These are phyloP conservation scores for Tolypocladium amazonense DNA, from an alignment of 2,329 filamentous ascomycete genomes.

Conservation along the genomic window DNA sequence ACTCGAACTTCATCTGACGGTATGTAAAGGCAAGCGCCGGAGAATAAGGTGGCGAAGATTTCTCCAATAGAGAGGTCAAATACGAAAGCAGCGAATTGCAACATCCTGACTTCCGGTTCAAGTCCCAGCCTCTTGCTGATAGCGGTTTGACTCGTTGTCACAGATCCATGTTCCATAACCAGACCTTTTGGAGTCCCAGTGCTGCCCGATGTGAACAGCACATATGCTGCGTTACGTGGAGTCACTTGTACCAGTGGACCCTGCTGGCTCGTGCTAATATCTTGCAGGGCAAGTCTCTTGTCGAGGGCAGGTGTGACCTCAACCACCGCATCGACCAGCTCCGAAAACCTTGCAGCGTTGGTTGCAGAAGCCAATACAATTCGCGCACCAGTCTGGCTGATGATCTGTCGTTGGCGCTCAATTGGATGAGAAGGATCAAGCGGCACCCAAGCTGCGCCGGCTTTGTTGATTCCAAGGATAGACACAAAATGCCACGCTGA, in stretches of 20 bases:
- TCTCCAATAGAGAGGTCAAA: neutral
- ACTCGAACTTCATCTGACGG: neutral
- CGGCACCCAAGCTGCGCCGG: constrained; percentile 6
- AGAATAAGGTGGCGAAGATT: neutral
- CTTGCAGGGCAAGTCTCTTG: neutral
- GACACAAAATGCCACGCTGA: constrained; percentile 6
- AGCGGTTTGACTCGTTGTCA: neutral
- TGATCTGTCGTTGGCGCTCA: neutral
- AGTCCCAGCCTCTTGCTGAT: neutral
- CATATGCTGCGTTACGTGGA: neutral
- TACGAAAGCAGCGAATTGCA: neutral
- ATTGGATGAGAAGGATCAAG: constrained; percentile 2
- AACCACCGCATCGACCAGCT: neutral
- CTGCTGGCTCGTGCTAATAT: neutral
- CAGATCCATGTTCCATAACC: neutral
- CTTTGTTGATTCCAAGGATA: constrained; percentile 6
- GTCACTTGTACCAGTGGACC: neutral
- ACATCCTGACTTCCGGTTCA: neutral
- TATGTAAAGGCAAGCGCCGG: neutral
- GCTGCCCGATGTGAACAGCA: neutral
- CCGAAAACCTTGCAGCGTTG: neutral
- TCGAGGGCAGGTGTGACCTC: neutral
- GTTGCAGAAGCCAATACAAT: neutral
- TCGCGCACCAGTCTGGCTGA: neutral
- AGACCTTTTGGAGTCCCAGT: neutral